Evolutionary conservation across 2,329 filamentous ascomycete species (phyloP).

Genomic region (Cladosporium cucumerinum): DNA sequence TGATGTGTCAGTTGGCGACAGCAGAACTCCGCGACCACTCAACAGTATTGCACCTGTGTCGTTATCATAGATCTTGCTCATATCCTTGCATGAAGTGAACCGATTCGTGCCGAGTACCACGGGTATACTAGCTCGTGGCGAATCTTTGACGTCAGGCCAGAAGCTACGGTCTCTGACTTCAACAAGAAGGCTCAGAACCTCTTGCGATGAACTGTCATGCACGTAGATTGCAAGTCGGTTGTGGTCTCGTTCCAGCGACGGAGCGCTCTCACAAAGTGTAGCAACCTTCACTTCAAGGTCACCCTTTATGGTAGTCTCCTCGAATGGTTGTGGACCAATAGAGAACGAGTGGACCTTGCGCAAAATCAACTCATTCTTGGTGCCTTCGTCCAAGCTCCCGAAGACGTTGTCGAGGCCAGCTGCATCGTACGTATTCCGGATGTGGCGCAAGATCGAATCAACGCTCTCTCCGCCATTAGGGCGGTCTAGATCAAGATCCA

Average conservation of each 20-base stretch:
- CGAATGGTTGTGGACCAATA: conserved; percentile 9
- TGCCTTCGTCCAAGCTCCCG: conserved; percentile 31
- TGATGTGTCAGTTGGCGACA: conserved; percentile 23
- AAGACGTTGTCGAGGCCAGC: conserved; percentile 32
- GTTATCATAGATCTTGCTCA: conserved; percentile 25
- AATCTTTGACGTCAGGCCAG: conserved; percentile 23
- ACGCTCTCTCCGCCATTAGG: conserved; percentile 29
- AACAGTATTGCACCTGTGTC: conserved; percentile 24
- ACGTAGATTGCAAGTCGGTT: conserved; percentile 28
- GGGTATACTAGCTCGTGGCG: conserved; percentile 25
- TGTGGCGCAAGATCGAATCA: conserved; percentile 29
- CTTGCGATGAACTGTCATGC: conserved; percentile 25
- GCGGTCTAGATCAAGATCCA: conserved; percentile 33
- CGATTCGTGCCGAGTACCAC: conserved; percentile 21
- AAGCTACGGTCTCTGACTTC: conserved; percentile 28
- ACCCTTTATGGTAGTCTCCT: neutral
- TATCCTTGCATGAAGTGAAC: conserved; percentile 24
- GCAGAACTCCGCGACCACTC: conserved; percentile 23
- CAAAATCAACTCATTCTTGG: conserved; percentile 34
- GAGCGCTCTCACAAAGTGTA: conserved; percentile 20
- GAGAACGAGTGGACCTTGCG: conserved; percentile 32
- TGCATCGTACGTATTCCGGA: conserved; percentile 30
- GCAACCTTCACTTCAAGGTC: conserved; percentile 19
- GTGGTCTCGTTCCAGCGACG: conserved; percentile 21
- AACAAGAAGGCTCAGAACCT: conserved; percentile 25